Evolutionary conservation across 2,329 filamentous ascomycete species (phyloP), one percentile per base, ranked within the genome.

Genomic region (Neocatenulostroma microsporum): DNA sequence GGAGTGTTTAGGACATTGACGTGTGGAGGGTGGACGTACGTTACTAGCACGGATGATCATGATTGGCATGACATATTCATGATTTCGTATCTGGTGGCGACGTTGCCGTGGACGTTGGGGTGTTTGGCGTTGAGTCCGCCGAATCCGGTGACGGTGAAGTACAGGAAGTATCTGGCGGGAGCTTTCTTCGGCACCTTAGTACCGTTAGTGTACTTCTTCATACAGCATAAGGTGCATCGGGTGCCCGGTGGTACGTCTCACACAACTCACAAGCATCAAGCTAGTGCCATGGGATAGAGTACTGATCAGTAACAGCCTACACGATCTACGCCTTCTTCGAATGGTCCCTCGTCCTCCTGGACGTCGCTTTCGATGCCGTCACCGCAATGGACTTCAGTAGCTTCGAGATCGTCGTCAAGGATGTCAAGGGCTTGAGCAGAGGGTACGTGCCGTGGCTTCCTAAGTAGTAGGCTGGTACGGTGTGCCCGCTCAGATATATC

Each of bases 21-120:
- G 3, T 98, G 91, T 57, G 91, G 89, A 51, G 91, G 91, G 41
- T 98, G 91, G 89, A 95, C 91, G 36, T 98, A 96, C 62, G 80
- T 98, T 44, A 98, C 91, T 18, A 96, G 91, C 44, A 98, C 91
- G 28, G 91, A 98, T 60, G 86, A 96, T 60, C 91, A 98, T 62
- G 80, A 94, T 63, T 96, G 87, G 88, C 91, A 98, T 61, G 91
- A 98, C 57, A 89, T 96, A 45, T 89, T 98, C 61, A 98, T 98
- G 91, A 95, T 98, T 51, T 93, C 87, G 11, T 98, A 98, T 62
- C 72, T 98, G 38, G 81, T 98, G 30, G 83, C 86, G 21, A 96
- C 91, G 3, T 70, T 98, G 36, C 91, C 91, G 2, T 98, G 91
- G 91, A 98, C 89, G 2, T 62, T 86, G 31, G 91, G 91, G 32